Conservation (phyloP, 2,329 filamentous ascomycete species). For the Talaromyces atroroseus region DNA sequence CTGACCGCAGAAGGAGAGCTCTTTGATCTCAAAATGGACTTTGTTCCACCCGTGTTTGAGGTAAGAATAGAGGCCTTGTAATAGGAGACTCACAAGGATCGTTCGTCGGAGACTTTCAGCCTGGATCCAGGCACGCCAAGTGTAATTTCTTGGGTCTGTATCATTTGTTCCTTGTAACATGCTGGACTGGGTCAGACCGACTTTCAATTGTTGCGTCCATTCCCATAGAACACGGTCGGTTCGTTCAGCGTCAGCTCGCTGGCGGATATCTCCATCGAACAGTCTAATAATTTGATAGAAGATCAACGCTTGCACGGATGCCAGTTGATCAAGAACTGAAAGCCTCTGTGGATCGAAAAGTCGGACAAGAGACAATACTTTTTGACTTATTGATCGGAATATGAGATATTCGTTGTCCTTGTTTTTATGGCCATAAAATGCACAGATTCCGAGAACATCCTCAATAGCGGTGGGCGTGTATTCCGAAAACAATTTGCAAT, state of each 20-base stretch:
- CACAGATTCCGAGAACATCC: conserved; percentile 3
- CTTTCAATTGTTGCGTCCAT: conserved; percentile 6
- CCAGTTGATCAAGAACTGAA: conserved; percentile 25
- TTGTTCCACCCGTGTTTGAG: conserved; percentile 15
- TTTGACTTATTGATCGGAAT: not conserved
- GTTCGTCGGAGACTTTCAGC: conserved; percentile 14
- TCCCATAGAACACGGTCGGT: conserved; percentile 16
- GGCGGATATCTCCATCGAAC: conserved; percentile 45
- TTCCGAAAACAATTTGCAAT: not conserved
- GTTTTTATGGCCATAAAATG: conserved; percentile 1
- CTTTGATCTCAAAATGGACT: conserved; percentile 12
- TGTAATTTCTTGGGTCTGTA: not conserved
- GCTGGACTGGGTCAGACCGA: not conserved
- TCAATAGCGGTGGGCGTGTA: not conserved
- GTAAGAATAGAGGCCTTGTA: conserved; percentile 14
- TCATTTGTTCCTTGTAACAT: not conserved
- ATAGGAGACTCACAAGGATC: conserved; percentile 8
- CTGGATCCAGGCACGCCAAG: conserved; percentile 11
- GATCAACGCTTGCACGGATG: conserved; percentile 42
- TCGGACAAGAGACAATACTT: not conserved
- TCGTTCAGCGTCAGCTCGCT: conserved; percentile 36
- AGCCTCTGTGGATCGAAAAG: not conserved
- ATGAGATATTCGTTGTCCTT: conserved; percentile 1
- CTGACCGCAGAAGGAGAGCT: conserved; percentile 12
- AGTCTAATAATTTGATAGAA: conserved; percentile 45